These are phyloP conservation scores for Venturia effusa DNA, from an alignment of 2,329 filamentous ascomycete genomes.

Conservation along the genomic window DNA sequence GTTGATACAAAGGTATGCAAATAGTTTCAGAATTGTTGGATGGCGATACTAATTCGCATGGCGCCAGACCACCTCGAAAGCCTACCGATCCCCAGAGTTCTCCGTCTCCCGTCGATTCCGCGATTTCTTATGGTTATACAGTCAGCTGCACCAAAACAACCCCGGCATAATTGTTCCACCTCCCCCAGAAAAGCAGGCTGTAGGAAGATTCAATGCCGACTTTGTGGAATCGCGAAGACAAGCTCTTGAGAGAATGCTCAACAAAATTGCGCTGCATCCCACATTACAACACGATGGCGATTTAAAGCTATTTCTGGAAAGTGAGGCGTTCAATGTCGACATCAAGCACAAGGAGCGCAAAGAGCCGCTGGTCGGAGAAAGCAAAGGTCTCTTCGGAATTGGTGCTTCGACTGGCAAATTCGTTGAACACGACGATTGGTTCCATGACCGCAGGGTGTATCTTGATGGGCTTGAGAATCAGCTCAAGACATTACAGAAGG, in stretches of 20 bases:
- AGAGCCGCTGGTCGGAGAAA: conserved; percentile 76
- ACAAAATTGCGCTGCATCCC: conserved; percentile 84
- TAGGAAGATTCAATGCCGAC: conserved; percentile 90
- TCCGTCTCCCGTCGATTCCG: conserved; percentile 88
- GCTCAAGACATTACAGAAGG: conserved; percentile 79
- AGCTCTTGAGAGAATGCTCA: conserved; percentile 93
- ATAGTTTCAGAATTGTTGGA: not conserved
- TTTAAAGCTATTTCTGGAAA: conserved; percentile 92
- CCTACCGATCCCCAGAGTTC: conserved; percentile 86
- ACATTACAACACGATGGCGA: conserved; percentile 88
- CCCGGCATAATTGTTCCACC: conserved; percentile 91
- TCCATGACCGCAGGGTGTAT: conserved; percentile 91
- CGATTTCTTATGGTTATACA: conserved; percentile 97
- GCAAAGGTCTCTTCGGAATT: conserved; percentile 84
- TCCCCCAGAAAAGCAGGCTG: conserved; percentile 93
- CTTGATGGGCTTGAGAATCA: conserved; percentile 89
- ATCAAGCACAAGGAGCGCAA: conserved; percentile 96
- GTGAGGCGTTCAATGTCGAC: conserved; percentile 89
- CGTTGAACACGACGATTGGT: conserved; percentile 98
- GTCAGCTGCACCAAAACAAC: conserved; percentile 84
- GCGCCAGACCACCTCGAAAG: conserved; percentile 82
- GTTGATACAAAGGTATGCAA: conserved; percentile 73
- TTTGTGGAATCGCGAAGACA: conserved; percentile 90
- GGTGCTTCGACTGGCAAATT: conserved; percentile 69
- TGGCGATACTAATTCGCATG: not conserved